A percentile compares a stretch with the other conserved stretches of the same genome.
Conservation (phyloP, 1,284 basidiomycete genomes). For the Melampsora americana region DNA sequence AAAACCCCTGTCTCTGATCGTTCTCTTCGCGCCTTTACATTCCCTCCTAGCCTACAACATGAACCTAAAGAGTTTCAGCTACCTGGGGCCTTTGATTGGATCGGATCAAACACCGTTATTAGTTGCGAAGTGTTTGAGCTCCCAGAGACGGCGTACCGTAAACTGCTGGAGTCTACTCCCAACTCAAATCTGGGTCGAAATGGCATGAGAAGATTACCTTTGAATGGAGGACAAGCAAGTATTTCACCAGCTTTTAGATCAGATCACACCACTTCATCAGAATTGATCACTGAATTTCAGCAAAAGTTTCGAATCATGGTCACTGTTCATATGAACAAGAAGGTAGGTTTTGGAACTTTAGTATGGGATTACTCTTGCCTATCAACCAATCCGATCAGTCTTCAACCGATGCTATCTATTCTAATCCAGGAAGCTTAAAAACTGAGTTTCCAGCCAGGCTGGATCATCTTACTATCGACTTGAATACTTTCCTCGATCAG, state of each 20-base stretch:
- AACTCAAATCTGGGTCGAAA: too few species aligned
- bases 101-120: constrained; percentile 36
- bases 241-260: constrained; percentile 18
- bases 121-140: constrained; percentile 30
- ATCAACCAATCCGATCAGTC: neutral
- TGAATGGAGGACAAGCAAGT: constrained; percentile 25
- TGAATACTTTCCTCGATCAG: constrained; percentile 15
- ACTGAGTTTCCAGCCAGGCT: constrained; percentile 25
- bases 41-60: constrained; percentile 14
- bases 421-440: constrained; percentile 21
- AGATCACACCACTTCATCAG: constrained; percentile 16
- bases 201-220: constrained; percentile 2
- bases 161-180: constrained; percentile 8
- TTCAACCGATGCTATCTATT: neutral
- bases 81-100: constrained; percentile 40
- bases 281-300: constrained; percentile 24
- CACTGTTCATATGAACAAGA: constrained; percentile 34
- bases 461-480: constrained; percentile 29
- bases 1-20: constrained; percentile 6
- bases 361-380: constrained; percentile 22
- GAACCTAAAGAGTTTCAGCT: constrained; percentile 23
- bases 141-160: constrained; percentile 25
- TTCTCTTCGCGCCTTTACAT: constrained; percentile 25
- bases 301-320: constrained; percentile 22
- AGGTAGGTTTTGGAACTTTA: constrained; percentile 40